These are phyloP conservation scores for Ceratobasidium sp. DNA, from an alignment of 1,284 basidiomycete genomes.

Conservation along the genomic window DNA sequence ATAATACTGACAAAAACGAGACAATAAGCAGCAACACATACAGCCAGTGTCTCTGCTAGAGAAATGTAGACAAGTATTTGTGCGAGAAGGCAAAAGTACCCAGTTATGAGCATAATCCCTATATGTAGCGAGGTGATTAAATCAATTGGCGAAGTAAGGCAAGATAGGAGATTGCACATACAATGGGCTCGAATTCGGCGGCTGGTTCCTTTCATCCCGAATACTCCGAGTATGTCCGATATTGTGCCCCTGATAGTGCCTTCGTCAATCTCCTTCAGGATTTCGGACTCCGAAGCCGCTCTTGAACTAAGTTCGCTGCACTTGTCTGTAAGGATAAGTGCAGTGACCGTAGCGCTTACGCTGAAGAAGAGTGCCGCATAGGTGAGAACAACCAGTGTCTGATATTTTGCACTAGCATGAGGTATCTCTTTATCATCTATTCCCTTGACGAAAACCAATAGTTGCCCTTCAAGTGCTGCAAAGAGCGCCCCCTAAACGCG, in stretches of 20 bases:
- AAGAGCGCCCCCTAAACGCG: conserved; percentile 13
- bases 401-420: neutral
- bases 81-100: neutral
- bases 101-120: neutral
- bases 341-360: conserved; percentile 22
- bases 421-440: neutral
- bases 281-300: too few relatives aligned
- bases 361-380: conserved; percentile 21
- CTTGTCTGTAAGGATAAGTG: conserved; percentile 10
- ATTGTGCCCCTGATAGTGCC: neutral
- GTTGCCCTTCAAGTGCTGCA: conserved; percentile 6
- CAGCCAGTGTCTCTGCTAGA: neutral
- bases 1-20: neutral
- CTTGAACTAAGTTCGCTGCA: neutral
- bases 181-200: neutral
- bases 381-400: neutral
- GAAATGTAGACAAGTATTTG: neutral
- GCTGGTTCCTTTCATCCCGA: neutral
- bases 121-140: too few relatives aligned
- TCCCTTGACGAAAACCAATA: neutral
- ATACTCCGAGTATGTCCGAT: too few relatives aligned
- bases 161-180: too few relatives aligned
- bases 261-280: too few relatives aligned
- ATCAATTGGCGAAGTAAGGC: too few relatives aligned
- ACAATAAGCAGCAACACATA: neutral